Percentiles rank a stretch among this genome's conserved stretches.
Evolutionary conservation across 176 grass and related monocot genomes (phyloP).

Genomic region (maize (Zea mays)): Zm-B73-REFERENCE-NAM-5.0 NC_050098.1:191286501-191287000

Average conservation of each 20-base stretch:
- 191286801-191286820: conserved; percentile 52
- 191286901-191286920: not conserved
- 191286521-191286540: conserved; percentile 68
- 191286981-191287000: conserved; percentile 56
- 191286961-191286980: conserved; percentile 49
- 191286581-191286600: conserved; percentile 41
- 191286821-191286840: conserved; percentile 61
- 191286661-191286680: not conserved
- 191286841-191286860: conserved; percentile 63
- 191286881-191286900: conserved; percentile 33
- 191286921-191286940: conserved; percentile 23
- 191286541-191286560: conserved; percentile 80
- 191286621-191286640: conserved; percentile 13
- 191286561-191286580: conserved; percentile 85
- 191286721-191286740: conserved; percentile 88
- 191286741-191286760: conserved; percentile 46
- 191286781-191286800: not conserved
- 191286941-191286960: conserved; percentile 64
- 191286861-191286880: conserved; percentile 20
- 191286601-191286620: conserved; percentile 60
- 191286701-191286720: conserved; percentile 77
- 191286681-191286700: conserved; percentile 59
- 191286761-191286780: conserved; percentile 4
- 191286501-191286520: conserved; percentile 85
- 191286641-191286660: not conserved